phyloP scores from a whole-genome alignment of 257 asterid genomes.

The Henckelia pumila region DNA sequence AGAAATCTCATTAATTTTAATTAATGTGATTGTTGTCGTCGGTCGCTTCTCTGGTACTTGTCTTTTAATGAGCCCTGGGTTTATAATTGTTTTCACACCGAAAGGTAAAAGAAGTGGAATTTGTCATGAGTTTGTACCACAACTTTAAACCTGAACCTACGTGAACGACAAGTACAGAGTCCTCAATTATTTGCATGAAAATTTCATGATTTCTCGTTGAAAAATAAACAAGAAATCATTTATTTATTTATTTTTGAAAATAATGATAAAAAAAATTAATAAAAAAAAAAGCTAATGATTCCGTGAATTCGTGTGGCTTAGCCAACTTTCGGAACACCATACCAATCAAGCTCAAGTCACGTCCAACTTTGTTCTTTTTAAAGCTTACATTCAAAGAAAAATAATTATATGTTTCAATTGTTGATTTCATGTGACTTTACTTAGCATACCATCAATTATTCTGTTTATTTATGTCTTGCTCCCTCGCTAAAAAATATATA shows the following conservation, averaged over 20 bases:
- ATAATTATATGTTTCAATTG: not conserved
- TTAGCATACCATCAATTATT: no score
- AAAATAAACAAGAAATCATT: not conserved
- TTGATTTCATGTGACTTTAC: no score
- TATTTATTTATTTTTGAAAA: not conserved
- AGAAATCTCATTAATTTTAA: no score
- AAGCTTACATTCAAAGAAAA: not conserved
- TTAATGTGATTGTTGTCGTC: not conserved
- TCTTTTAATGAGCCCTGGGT: not conserved
- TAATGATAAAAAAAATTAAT: not conserved
- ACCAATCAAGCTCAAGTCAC: constrained; percentile 14
- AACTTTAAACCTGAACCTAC: constrained; percentile 6
- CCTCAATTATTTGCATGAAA: constrained; percentile 24
- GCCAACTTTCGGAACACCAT: constrained; percentile 20
- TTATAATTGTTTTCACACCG: not conserved
- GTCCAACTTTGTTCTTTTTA: constrained; percentile 5
- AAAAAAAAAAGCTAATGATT: not conserved
- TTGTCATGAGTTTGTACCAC: constrained; percentile 20
- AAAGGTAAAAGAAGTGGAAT: constrained; percentile 5
- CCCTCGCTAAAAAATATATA: no score
- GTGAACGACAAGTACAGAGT: constrained; percentile 27
- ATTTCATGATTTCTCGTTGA: constrained; percentile 9
- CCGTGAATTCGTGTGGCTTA: constrained; percentile 28
- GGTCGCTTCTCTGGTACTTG: not conserved
- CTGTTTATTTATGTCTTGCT: no score